Base-by-base conservation (phyloP, 331 rosid species). In the Telfairia occidentalis region DNA sequence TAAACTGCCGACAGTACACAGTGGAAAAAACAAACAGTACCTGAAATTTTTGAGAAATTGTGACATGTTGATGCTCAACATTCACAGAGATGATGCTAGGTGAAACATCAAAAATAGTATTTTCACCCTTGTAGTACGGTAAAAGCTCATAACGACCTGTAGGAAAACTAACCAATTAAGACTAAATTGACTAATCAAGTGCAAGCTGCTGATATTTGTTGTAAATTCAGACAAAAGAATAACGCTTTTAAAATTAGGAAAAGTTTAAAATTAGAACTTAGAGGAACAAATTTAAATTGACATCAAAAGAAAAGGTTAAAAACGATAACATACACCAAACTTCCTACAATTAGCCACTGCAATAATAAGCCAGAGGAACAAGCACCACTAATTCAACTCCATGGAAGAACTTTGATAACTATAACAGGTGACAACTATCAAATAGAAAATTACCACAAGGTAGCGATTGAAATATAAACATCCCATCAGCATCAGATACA, bases 71-170 rank as follows among this genome's bases (percentile, higher is more conserved):
- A 84, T 95, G 98, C 81, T 83, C 88, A 72, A 95, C 90, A 80
- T 77, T 85, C 78, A 90, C 88, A 6, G 89, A 78, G 82, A 86
- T 85, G 77, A 84, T 83, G 64, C 96, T 84, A 26, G 98, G 97
- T n/a, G 90, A 95, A 86, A 95, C 89, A 76, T 90, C 98, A 87
- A 94, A 94, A 49, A 90, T 88, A 24, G 96, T 90, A 85, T 95
- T 91, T 79, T 95, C 98, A 71, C 98, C 98, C 89, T 88, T 92
- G 87, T 95, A 95, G 85, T 85, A 95, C 75, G 98, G 98, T 67
- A 95, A 87, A 70, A 95, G 90, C 83, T 86, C 89, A 75, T 87
- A 95, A 45, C 76, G 83, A 83, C 98, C 98, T 95, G 96, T 43
- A 21, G 80, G 71, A 35, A 64, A 75, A 86, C 43, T 34, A 75